phyloP scores from a whole-genome alignment of 2,329 filamentous ascomycete genomes.

The Beauveria scarabaeidicola region DNA sequence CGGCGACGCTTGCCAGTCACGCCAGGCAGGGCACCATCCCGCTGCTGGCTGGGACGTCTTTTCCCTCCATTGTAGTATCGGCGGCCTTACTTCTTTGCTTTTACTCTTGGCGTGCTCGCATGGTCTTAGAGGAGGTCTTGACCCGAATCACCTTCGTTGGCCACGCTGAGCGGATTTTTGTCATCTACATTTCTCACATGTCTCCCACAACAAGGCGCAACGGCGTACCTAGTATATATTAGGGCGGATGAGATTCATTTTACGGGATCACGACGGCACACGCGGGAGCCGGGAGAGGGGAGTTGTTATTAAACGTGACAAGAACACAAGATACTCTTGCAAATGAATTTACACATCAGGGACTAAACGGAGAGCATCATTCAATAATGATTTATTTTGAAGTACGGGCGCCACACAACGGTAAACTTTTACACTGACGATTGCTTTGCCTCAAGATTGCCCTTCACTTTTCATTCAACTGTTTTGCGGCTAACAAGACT shows the following conservation, averaged over 20 bases:
- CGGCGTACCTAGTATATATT: background rate
- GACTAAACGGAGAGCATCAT: too few relatives aligned
- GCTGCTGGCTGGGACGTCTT: background rate
- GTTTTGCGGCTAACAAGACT: too few relatives aligned
- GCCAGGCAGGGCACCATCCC: background rate
- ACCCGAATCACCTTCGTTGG: background rate
- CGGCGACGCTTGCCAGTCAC: background rate
- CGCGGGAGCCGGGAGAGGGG: too few relatives aligned
- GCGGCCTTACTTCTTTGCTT: background rate
- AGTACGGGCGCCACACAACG: too few relatives aligned
- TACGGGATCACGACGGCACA: too few relatives aligned
- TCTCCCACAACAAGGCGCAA: background rate
- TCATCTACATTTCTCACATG: background rate
- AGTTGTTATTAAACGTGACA: too few relatives aligned
- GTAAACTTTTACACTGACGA: too few relatives aligned
- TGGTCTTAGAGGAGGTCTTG: background rate
- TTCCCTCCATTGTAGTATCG: background rate
- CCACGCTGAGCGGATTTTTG: background rate
- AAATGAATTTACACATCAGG: too few relatives aligned
- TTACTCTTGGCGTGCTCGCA: background rate
- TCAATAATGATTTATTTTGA: too few relatives aligned
- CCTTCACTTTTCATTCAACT: too few relatives aligned
- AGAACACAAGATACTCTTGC: too few relatives aligned
- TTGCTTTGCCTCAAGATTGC: too few relatives aligned
- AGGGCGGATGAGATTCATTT: background rate